These are phyloP conservation scores for Castanopsis chinensis DNA, from an alignment of 306 rosid species.

Conservation along the genomic window DNA sequence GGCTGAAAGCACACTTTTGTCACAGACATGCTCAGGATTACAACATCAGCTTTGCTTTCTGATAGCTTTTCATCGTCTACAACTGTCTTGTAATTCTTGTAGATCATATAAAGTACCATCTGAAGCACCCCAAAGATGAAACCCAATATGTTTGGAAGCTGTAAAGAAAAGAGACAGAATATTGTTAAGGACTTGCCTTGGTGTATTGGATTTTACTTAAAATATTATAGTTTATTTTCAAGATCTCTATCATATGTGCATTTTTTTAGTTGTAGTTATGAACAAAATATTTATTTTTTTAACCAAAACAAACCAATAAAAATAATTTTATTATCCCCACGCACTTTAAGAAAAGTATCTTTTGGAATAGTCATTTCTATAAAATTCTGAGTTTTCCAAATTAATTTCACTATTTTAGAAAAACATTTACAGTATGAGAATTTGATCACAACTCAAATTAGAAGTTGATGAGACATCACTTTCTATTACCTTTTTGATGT, in stretches of 20 bases:
- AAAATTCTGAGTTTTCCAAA: too few relatives aligned
- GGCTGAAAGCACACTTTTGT: slow-evolving; percentile 15
- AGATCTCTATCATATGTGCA: neutral
- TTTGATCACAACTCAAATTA: too few relatives aligned
- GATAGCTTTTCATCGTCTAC: slow-evolving; percentile 47
- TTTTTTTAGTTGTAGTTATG: too few relatives aligned
- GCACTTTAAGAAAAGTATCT: too few relatives aligned
- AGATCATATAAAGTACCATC: slow-evolving; percentile 59
- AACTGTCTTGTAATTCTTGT: slow-evolving; percentile 41
- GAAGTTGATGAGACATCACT: too few relatives aligned
- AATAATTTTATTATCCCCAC: too few relatives aligned
- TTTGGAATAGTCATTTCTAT: too few relatives aligned
- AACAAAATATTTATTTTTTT: too few relatives aligned
- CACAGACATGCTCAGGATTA: slow-evolving; percentile 17
- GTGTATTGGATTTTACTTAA: neutral
- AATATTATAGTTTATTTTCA: neutral
- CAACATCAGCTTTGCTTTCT: slow-evolving; percentile 48
- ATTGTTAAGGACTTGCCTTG: neutral
- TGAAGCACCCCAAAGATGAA: slow-evolving; percentile 71
- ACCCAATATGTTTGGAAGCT: slow-evolving; percentile 90
- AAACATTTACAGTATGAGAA: too few relatives aligned
- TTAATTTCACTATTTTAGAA: too few relatives aligned
- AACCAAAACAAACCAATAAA: too few relatives aligned
- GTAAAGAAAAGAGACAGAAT: slow-evolving; percentile 3
- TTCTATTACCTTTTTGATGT: too few relatives aligned